phyloP scores from a whole-genome alignment of 169 alveolate species.

The Plasmodium gallinaceum region DNA sequence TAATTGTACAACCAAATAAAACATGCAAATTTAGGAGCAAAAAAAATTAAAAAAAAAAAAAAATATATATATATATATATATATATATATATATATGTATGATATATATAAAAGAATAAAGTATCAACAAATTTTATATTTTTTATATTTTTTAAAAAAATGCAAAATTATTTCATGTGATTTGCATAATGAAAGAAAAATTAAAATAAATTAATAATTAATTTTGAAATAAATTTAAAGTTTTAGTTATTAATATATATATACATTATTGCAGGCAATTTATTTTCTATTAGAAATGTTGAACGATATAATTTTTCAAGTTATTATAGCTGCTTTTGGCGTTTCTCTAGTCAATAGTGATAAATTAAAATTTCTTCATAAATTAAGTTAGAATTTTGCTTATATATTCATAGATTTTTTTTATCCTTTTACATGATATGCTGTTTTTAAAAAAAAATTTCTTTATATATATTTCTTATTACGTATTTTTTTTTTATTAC shows the following conservation, averaged over 20 bases:
- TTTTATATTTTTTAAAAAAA: background rate
- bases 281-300: constrained; percentile 50
- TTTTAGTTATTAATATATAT: background rate
- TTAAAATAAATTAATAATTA: background rate
- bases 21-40: constrained; percentile 3
- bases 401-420: background rate
- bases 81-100: background rate
- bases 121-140: background rate
- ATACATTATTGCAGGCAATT: background rate
- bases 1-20: background rate
- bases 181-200: constrained; percentile 8
- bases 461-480: background rate
- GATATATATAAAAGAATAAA: background rate
- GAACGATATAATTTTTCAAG: constrained; percentile 70
- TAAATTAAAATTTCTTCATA: constrained; percentile 58
- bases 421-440: background rate
- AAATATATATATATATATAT: background rate
- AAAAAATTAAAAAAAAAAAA: constrained; percentile 8
- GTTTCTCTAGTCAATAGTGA: constrained; percentile 74
- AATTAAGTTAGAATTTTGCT: constrained; percentile 44
- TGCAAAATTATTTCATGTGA: background rate
- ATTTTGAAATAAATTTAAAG: background rate
- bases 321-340: constrained; percentile 61
- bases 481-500: background rate
- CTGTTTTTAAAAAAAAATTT: background rate